Evolutionary conservation across 176 grass and related monocot genomes (phyloP), one percentile per base, ranked within the genome.

Genomic region (Rhipidocladum racemiflorum): DNA sequence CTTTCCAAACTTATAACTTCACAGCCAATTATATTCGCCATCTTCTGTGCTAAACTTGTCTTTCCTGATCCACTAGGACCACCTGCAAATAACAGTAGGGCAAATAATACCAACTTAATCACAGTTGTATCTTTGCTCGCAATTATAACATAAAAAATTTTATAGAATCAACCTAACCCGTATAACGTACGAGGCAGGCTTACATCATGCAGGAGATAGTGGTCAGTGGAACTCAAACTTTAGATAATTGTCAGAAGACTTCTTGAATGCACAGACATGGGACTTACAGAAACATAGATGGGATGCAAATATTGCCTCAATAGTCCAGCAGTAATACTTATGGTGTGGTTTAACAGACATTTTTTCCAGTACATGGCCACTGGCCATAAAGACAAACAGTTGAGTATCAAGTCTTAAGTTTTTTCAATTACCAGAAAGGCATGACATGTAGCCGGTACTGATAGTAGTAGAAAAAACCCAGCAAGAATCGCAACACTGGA

Each of bases 21-120:
- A 64, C 95, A 98, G n/a, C 95, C 95, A 94, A 98, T 91, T 84
- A 98, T 98, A 82, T 98, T 95, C 56, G 95, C 90, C 95, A 98
- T 98, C 88, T 98, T 98, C 75, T 98, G 92, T 70, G 95, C 92
- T 78, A 98, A 84, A 84, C 90, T 98, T 74, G 95, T 98, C 88
- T 98, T 98, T 65, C 95, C 95, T 0, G 95, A 98, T 81, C 95
- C 95, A 89, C 92, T 98, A 46, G 95, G 95, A 75, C 95, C 95
- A 66, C 95, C 95, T 98, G 77, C 57, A 81, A 69, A 85, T 69
- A 46, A 85, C 7, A 68, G 27, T 23, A 61, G 34, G 45, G 12
- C 9, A 76, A 87, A 55, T 55, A 72, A 13, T 76, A 61, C 11
- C 10, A 89, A 27, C 61, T 79, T 84, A 68, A 89, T 7, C 30